Base-by-base conservation (phyloP, 75 land plant species). In the Selaginella tamariscina region DNA sequence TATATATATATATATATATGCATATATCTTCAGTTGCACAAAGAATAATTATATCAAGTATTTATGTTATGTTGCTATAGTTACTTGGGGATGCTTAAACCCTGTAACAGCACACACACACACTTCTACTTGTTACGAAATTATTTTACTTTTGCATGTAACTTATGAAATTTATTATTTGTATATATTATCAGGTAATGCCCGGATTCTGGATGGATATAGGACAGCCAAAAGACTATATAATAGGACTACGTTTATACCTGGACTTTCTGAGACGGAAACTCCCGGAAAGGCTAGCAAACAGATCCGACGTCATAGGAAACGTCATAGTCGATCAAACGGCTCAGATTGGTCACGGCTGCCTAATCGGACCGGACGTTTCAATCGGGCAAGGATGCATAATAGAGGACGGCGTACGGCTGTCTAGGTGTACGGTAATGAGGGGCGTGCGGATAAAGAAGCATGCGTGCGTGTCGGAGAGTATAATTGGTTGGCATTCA, bases 201-300 rank as follows among this genome's bases (percentile, higher is more conserved):
- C 91, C 94, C 0, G 92, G 91, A 9, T 89, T 89, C 68, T 89
- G 94, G 92, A 89, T 87, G 94, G 92, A 89, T 67, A 78, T 89
- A 66, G 97, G 96, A 30, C 96, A 86, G 70, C 96, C 97, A 31
- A 82, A 73, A 55, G 97, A 92, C 70, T 89, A 89, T 75, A 84
- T 89, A 68, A 84, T 84, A 27, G 97, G 97, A 15, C 80, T 92
- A 15, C 75, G 88, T 32, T 79, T 92, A 29, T 92, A 89, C 70
- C 77, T 89, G 31, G 84, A 89, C 28, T 82, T 87, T 9, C 62
- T 86, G 22, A 66, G 85, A 59, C 86, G 80, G 76, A 84, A 81
- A 23, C 64, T 78, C n/a, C 71, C 97, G 0, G 65, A 75, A 1
- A 79, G 74, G 31, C 69, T 92, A 24, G 82, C 96, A 15, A 27